These are phyloP conservation scores for Mediolabrus comicus DNA, from an alignment of 108 stramenopile genomes.

Conservation along the genomic window DNA sequence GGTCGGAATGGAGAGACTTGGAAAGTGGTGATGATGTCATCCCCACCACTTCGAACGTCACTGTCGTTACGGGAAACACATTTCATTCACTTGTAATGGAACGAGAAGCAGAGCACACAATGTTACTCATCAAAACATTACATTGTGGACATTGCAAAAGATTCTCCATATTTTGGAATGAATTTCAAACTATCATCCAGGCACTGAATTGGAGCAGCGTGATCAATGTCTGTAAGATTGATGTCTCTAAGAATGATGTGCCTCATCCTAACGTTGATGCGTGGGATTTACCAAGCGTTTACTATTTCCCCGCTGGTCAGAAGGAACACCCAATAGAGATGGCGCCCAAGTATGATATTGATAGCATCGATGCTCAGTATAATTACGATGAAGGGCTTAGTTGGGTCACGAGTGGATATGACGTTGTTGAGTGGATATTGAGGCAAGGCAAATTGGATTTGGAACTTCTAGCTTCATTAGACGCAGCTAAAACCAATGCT, in stretches of 20 bases:
- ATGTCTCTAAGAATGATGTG: slow-evolving; percentile 58
- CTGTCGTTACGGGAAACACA: slow-evolving; percentile 43
- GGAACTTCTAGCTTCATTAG: slow-evolving; percentile 26
- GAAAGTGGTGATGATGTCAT: not conserved
- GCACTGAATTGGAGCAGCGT: slow-evolving; percentile 52
- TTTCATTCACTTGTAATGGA: slow-evolving; percentile 48
- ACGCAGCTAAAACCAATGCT: slow-evolving; percentile 3
- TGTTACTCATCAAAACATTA: slow-evolving; percentile 54
- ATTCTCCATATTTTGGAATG: slow-evolving; percentile 66
- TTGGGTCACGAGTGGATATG: slow-evolving; percentile 39
- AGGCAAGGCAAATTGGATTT: slow-evolving; percentile 39
- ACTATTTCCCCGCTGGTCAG: slow-evolving; percentile 47
- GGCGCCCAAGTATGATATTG: not conserved
- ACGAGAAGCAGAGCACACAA: slow-evolving; percentile 46
- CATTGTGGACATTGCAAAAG: slow-evolving; percentile 85
- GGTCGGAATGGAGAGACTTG: slow-evolving; percentile 12
- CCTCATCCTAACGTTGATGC: slow-evolving; percentile 38
- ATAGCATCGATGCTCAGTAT: slow-evolving; percentile 21
- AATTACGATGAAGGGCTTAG: slow-evolving; percentile 37
- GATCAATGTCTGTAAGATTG: slow-evolving; percentile 54
- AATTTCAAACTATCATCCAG: slow-evolving; percentile 50
- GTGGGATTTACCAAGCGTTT: slow-evolving; percentile 47
- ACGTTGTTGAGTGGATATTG: slow-evolving; percentile 37
- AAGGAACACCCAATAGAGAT: slow-evolving; percentile 46
- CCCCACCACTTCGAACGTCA: slow-evolving; percentile 17